Base-by-base conservation (phyloP, 805 yeast genomes). In the Wickerhamiella shivajii region DNA sequence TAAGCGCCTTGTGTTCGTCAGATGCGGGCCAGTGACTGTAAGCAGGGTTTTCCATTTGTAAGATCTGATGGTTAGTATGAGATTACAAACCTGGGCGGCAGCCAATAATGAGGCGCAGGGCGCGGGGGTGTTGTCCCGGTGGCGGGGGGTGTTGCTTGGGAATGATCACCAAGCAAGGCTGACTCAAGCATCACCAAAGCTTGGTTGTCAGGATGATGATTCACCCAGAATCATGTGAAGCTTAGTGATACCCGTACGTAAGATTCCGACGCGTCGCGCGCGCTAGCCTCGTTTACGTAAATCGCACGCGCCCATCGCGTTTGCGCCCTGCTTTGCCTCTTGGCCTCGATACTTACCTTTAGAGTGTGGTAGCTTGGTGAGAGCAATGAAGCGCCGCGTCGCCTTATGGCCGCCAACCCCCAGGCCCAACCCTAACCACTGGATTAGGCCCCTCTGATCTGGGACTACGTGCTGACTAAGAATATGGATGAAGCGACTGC, bases 21-120 rank as follows among this genome's bases (percentile, higher is more conserved):
- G 38, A 39, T 10, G 43, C 31, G 33, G 37, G 41, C 50, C 50
- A 46, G 36, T 47, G 49, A 15, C 43, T 38, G 44, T 44, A 44
- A 18, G 47, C 42, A 20, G 44, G 27, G 42, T 39, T 42, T 31
- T 44, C 50, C 50, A 42, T 46, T 33, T 34, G 35, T 31, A 24
- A 27, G n/a, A 19, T 28, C 23, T 20, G 23, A 20, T 8, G 8
- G 23, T 9, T 20, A 20, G 16, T 14, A 8, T 10, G 23, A 21
- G 31, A 17, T 10, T 13, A 10, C 5, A 19, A 18, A 12, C 11
- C 15, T 9, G 14, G 22, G 9, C 11, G 12, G 17, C 19, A 29
- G 17, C 10, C 15, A 29, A 16, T 21, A 18, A n/a, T 29, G 17
- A 7, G 24, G 11, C 11, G 6, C 13, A 18, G 11, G 14, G 33